Base-by-base conservation (phyloP, 2,329 filamentous ascomycete species). In the Graphium sp. region DNA sequence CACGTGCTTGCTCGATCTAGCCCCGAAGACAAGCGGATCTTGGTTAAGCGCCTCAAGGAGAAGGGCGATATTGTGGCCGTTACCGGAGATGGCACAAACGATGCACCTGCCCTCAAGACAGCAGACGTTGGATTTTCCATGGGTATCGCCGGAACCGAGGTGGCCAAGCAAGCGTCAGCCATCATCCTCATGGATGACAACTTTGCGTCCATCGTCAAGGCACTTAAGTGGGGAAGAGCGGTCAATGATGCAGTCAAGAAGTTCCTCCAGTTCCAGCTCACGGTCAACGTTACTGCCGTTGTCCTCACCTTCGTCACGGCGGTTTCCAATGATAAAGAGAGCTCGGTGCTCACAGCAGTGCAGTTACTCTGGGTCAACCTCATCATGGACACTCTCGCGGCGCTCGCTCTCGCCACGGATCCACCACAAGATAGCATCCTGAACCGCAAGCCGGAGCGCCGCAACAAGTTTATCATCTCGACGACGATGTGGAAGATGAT, bases 401-500 rank as follows among this genome's bases (percentile, higher is more conserved):
- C 84, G 11, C 62, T 93, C 22, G 84, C 84, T 7, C 66, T 93
- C 30, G 84, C 84, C 2, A 93, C 84, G 2, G 84, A 93, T 46
- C 81, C 83, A n/a, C 84, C 84, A 1, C 78, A 78, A 9, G 74
- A 79, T 29, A 78, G 72, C 39, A 75, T 93, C 16, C 57, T 93
- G 28, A 60, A 92, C 40, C 72, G 84, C 32, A 84, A 82, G 50
- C 67, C 67, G 1, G 67, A 72, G 43, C 60, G 53, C 34, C 66
- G 64, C 43, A 62, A 60, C 15, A 48, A 64, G 4, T 58, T 61
- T 23, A 70, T 73, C 35, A 89, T 95, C 41, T 91, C 84, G 2
- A 60, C 77, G 19, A 85, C 78, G 12, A 95, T 95, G 87, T 92
- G 87, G 87, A 95, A 95, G 62, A 95, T 95, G 87, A 94, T 95